Conservation (phyloP, 441 rosid genomes). For the Croton laevigatus region DNA sequence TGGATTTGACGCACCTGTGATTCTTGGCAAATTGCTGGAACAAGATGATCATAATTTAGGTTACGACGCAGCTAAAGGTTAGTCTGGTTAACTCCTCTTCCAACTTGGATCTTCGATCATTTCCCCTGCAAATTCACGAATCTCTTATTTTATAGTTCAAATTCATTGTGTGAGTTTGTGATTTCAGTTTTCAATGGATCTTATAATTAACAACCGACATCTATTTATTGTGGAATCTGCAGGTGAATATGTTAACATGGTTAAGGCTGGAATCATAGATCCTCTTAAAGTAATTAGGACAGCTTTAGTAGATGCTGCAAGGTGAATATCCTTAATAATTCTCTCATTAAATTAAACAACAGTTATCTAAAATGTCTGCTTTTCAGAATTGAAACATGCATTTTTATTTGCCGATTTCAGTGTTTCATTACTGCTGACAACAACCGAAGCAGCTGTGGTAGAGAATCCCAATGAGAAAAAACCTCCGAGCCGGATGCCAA, state of each 20-base stretch:
- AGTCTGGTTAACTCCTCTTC: neutral
- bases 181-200: neutral
- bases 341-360: neutral
- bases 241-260: conserved; percentile 84
- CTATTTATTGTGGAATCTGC: conserved; percentile 13
- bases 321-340: conserved; percentile 36
- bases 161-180: neutral
- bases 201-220: neutral
- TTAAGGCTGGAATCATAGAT: conserved; percentile 81
- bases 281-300: conserved; percentile 88
- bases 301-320: conserved; percentile 83
- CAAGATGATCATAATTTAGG: conserved; percentile 69
- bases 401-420: conserved; percentile 37
- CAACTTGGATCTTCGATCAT: neutral
- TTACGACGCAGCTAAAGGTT: conserved; percentile 94
- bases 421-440: conserved; percentile 75
- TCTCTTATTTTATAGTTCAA: neutral
- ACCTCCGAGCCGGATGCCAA: conserved; percentile 67
- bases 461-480: conserved; percentile 48
- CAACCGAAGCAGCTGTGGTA: conserved; percentile 71
- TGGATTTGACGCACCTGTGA: conserved; percentile 70
- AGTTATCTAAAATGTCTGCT: neutral
- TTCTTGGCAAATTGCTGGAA: conserved; percentile 72
- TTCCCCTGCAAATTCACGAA: neutral
- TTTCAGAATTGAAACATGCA: neutral